These are phyloP conservation scores for Oemleria cerasiformis DNA, from an alignment of 306 rosid genomes.

Conservation along the genomic window DNA sequence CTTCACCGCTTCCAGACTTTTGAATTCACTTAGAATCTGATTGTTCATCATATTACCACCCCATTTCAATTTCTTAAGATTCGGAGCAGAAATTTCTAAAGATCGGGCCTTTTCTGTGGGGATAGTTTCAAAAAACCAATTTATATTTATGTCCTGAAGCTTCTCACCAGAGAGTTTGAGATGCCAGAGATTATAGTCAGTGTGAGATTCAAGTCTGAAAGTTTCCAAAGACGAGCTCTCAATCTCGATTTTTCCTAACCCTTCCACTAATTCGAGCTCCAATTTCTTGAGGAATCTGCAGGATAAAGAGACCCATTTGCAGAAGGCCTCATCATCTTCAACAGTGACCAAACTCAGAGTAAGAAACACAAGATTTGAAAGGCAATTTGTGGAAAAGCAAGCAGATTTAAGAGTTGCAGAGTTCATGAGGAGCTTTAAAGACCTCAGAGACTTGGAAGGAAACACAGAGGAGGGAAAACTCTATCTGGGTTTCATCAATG, in stretches of 20 bases:
- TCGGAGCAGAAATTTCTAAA: neutral
- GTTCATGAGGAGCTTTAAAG: neutral
- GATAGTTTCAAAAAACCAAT: neutral
- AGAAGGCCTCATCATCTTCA: too few species aligned
- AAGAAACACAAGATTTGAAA: neutral
- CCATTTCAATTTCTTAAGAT: neutral
- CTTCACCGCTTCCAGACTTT: neutral
- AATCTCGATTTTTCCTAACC: too few species aligned
- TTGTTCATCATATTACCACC: neutral
- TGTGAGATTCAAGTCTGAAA: too few species aligned
- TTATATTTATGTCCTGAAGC: neutral
- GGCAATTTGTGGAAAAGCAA: neutral
- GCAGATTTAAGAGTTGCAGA: neutral
- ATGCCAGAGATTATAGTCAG: neutral
- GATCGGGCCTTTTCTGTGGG: too few species aligned
- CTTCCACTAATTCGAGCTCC: too few species aligned
- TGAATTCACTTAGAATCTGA: neutral
- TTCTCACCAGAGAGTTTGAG: neutral
- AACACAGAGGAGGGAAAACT: neutral
- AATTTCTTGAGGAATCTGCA: too few species aligned
- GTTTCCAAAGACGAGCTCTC: too few species aligned
- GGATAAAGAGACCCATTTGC: too few species aligned
- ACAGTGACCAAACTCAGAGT: too few species aligned
- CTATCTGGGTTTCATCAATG: neutral
- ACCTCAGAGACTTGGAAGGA: neutral